Evolutionary conservation across 2,329 filamentous ascomycete species (phyloP).

Genomic region (Paraconiothyrium brasiliense): DNA sequence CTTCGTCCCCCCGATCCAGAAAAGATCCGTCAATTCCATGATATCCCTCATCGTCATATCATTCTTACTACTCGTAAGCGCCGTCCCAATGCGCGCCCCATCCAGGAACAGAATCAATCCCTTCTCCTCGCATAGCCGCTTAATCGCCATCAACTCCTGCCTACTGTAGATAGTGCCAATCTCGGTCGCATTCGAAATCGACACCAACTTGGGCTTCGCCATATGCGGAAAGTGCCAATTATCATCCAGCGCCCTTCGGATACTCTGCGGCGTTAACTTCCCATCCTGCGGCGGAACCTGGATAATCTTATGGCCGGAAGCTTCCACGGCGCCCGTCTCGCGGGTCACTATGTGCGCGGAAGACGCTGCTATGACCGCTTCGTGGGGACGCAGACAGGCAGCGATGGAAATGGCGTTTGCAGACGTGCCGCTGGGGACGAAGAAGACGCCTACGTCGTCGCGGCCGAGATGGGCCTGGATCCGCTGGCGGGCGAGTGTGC

Average conservation of each 20-base stretch:
- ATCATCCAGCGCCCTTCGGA: slow-evolving; percentile 7
- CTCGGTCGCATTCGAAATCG: slow-evolving; percentile 16
- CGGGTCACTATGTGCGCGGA: slow-evolving; percentile 14
- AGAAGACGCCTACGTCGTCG: slow-evolving; percentile 10
- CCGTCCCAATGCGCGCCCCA: slow-evolving; percentile 11
- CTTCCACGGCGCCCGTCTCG: slow-evolving; percentile 14
- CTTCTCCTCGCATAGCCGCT: not conserved
- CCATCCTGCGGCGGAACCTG: not conserved
- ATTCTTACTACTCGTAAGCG: slow-evolving; percentile 4
- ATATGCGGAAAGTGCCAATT: slow-evolving; percentile 3
- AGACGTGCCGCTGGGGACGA: slow-evolving; percentile 11
- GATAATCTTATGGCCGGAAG: slow-evolving; percentile 14
- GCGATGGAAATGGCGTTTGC: slow-evolving; percentile 17
- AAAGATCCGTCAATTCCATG: slow-evolving; percentile 8
- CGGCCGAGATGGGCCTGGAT: not conserved
- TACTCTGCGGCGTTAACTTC: slow-evolving; percentile 14
- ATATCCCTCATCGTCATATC: slow-evolving; percentile 14
- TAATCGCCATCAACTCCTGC: slow-evolving; percentile 9
- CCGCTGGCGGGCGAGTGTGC: not conserved
- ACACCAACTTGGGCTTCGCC: slow-evolving; percentile 14
- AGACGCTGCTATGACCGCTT: slow-evolving; percentile 11
- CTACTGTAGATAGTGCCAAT: slow-evolving; percentile 14
- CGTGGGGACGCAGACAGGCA: slow-evolving; percentile 13
- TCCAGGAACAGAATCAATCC: slow-evolving; percentile 11
- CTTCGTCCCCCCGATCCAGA: slow-evolving; percentile 20